These are phyloP conservation scores for Paramyrothecium roridum DNA, from an alignment of 2,329 filamentous ascomycete genomes.

Conservation along the genomic window DNA sequence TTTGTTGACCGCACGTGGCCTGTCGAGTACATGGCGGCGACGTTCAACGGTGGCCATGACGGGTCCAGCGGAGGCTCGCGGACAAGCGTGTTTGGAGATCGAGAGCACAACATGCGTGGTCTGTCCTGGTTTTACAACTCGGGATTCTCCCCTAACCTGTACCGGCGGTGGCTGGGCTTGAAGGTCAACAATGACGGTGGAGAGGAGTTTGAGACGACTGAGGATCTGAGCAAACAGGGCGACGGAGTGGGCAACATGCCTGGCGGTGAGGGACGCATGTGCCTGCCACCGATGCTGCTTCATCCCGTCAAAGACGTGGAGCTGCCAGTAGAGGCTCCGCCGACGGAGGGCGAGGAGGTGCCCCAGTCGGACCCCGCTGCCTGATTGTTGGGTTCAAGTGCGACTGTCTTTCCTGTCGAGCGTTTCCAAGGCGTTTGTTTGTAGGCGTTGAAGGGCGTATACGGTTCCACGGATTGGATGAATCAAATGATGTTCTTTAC, in stretches of 20 bases:
- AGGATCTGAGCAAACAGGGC: conserved; percentile 49
- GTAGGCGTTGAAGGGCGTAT: conserved; percentile 7
- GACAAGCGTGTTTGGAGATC: conserved; percentile 73
- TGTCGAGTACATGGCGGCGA: conserved; percentile 68
- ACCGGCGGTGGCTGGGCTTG: conserved; percentile 82
- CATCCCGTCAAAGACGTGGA: conserved; percentile 83
- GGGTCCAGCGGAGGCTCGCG: conserved; percentile 71
- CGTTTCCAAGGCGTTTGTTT: conserved; percentile 11
- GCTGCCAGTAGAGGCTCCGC: conserved; percentile 57
- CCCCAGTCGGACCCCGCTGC: conserved; percentile 44
- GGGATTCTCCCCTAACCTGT: conserved; percentile 76
- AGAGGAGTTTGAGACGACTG: conserved; percentile 67
- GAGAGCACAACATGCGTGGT: conserved; percentile 85
- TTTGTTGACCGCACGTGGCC: conserved; percentile 89
- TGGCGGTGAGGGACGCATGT: conserved; percentile 81
- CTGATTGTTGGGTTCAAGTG: conserved; percentile 8
- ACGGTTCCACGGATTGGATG: conserved; percentile 5
- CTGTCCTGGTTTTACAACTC: conserved; percentile 92
- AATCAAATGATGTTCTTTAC: background rate
- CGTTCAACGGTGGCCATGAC: conserved; percentile 77
- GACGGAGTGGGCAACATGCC: conserved; percentile 49
- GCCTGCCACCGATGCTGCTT: conserved; percentile 81
- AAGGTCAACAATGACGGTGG: conserved; percentile 76
- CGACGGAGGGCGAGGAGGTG: conserved; percentile 38
- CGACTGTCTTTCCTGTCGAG: conserved; percentile 2